These are phyloP conservation scores for Fusarium guadeloupense DNA, from an alignment of 2,329 filamentous ascomycete species.

Conservation along the genomic window DNA sequence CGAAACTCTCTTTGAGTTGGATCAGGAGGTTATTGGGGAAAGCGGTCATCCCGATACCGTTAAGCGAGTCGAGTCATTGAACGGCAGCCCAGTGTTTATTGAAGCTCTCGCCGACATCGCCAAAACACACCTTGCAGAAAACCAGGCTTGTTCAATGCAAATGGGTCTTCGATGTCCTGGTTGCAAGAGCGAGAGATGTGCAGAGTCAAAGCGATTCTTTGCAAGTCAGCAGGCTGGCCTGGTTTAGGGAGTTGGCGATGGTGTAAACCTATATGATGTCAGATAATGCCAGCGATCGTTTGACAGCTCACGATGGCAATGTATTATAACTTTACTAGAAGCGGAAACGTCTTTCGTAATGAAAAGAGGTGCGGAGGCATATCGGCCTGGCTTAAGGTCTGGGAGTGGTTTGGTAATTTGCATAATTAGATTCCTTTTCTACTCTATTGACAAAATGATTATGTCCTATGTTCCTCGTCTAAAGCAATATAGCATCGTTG, in stretches of 20 bases:
- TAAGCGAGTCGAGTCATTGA: conserved; percentile 90
- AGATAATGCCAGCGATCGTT: not conserved
- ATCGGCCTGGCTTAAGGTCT: not conserved
- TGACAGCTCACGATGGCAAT: conserved; percentile 5
- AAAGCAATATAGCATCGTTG: too few species aligned
- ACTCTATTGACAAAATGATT: not conserved
- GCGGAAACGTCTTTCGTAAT: conserved; percentile 16
- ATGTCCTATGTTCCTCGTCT: not conserved
- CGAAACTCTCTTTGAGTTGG: conserved; percentile 93
- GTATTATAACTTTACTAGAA: conserved; percentile 30
- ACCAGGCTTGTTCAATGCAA: conserved; percentile 76
- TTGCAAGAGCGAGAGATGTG: conserved; percentile 88
- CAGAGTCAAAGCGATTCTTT: conserved; percentile 78
- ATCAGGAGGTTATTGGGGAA: conserved; percentile 93
- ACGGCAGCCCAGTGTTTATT: conserved; percentile 91
- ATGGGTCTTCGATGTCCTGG: conserved; percentile 93
- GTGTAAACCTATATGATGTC: not conserved
- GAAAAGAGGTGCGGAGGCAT: conserved; percentile 21
- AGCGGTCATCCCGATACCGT: conserved; percentile 79
- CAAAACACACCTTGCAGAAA: conserved; percentile 77
- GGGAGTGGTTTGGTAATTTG: not conserved
- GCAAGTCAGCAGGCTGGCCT: conserved; percentile 52
- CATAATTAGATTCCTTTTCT: conserved; percentile 21
- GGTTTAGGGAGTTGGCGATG: not conserved
- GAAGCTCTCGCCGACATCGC: conserved; percentile 88